Percentiles rank a stretch among this genome's conserved stretches.
Evolutionary conservation across 148 eudicot species (phyloP).

Genomic region (Persicaria tinctoria): DNA sequence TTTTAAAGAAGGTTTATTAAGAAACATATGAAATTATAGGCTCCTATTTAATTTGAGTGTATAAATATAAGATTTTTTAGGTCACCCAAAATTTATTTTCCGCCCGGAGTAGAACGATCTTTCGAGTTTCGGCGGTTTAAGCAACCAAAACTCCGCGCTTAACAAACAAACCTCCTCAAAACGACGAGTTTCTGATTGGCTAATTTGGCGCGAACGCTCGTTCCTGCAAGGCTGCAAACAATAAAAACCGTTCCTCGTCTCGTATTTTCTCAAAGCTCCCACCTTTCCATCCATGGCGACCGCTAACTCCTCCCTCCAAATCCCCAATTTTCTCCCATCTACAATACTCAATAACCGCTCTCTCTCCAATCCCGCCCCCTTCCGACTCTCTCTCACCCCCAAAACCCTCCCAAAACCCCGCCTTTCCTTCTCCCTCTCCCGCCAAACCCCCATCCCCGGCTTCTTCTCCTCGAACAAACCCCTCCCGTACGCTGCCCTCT

Average conservation of each 20-base stretch:
- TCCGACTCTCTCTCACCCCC: not conserved
- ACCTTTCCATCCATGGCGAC: slow-evolving; percentile 3
- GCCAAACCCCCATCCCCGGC: slow-evolving; percentile 27
- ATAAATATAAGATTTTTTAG: no score
- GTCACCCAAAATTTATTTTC: no score
- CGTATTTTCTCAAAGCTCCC: not conserved
- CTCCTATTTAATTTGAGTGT: no score
- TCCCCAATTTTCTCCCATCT: not conserved
- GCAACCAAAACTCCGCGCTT: not conserved
- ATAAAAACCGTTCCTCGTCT: no score
- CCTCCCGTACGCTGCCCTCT: not conserved
- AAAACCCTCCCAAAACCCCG: not conserved
- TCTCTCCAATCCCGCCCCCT: not conserved
- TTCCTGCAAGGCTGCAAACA: no score
- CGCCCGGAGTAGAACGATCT: no score
- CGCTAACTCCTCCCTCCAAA: not conserved
- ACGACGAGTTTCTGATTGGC: not conserved
- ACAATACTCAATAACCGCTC: not conserved
- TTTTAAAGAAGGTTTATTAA: no score
- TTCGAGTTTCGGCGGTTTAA: no score
- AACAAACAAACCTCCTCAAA: not conserved
- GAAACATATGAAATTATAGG: no score
- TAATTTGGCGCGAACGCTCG: not conserved
- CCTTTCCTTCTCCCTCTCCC: slow-evolving; percentile 5
- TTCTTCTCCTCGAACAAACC: not conserved